phyloP scores from a whole-genome alignment of 1,284 basidiomycete genomes.

The Ustilago lituana region DNA sequence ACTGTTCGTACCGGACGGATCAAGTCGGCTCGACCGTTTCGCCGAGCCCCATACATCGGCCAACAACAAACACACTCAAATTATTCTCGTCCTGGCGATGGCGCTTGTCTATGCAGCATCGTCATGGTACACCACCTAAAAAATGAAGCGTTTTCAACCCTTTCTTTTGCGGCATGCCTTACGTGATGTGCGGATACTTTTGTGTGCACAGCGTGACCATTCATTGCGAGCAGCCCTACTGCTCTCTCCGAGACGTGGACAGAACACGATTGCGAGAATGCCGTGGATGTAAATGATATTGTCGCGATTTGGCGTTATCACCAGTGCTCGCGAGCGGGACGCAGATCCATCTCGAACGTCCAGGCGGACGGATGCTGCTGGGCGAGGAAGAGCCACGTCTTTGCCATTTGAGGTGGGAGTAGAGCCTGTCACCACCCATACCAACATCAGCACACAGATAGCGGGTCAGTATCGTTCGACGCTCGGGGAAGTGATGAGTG shows the following conservation, averaged over 20 bases:
- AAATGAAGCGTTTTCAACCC: slow-evolving; percentile 51
- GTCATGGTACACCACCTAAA: slow-evolving; percentile 22
- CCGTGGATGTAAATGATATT: not conserved
- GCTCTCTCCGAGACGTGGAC: no score
- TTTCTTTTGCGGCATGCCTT: slow-evolving; percentile 3
- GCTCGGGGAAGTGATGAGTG: not conserved
- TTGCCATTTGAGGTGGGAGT: slow-evolving; percentile 55
- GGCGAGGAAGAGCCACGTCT: slow-evolving; percentile 58
- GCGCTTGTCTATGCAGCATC: slow-evolving; percentile 38
- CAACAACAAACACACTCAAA: slow-evolving; percentile 32
- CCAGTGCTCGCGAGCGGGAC: slow-evolving; percentile 58
- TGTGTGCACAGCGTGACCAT: no score
- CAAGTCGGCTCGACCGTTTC: slow-evolving; percentile 25
- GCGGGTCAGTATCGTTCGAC: no score
- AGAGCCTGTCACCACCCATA: slow-evolving; percentile 23
- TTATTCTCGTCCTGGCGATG: slow-evolving; percentile 14
- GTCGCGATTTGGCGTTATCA: not conserved
- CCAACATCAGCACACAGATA: no score
- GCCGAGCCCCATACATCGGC: slow-evolving; percentile 26
- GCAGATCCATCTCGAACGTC: slow-evolving; percentile 58
- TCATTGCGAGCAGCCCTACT: no score
- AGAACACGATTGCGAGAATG: no score
- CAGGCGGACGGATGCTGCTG: slow-evolving; percentile 50
- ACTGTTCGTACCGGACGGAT: slow-evolving; percentile 4
- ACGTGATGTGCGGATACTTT: not conserved